Percentiles rank a stretch among this genome's conserved stretches.
Evolutionary conservation across 2,329 filamentous ascomycete species (phyloP).

Genomic region (Penicillium nordicum): DNA sequence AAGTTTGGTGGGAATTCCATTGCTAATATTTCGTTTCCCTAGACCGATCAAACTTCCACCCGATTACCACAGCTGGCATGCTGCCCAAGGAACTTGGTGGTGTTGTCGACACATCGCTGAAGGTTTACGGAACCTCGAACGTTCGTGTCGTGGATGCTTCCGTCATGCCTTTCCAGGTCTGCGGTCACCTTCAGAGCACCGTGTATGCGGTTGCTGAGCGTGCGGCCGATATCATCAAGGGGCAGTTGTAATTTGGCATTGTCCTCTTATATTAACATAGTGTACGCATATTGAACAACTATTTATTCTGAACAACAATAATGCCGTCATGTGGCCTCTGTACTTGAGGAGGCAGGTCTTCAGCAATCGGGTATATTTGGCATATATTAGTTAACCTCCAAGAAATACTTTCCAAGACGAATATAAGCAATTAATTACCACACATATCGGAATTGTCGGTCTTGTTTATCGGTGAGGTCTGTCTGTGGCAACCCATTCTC

Average conservation of each 20-base stretch:
- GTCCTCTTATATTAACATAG: too few relatives aligned
- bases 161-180: slow-evolving; percentile 29
- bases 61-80: slow-evolving; percentile 32
- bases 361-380: neutral
- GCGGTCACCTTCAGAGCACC: slow-evolving; percentile 26
- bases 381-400: neutral
- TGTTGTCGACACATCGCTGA: slow-evolving; percentile 32
- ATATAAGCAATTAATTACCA: neutral
- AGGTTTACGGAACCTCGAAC: slow-evolving; percentile 35
- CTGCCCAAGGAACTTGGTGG: slow-evolving; percentile 32
- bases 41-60: slow-evolving; percentile 31
- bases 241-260: neutral
- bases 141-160: slow-evolving; percentile 34
- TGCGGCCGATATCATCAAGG: slow-evolving; percentile 31
- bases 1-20: neutral
- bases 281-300: neutral
- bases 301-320: neutral
- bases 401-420: neutral
- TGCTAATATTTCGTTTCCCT: neutral
- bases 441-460: slow-evolving; percentile 13
- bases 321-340: too few relatives aligned
- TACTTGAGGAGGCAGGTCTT: neutral
- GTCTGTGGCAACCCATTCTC: slow-evolving; percentile 12
- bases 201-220: slow-evolving; percentile 33
- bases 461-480: slow-evolving; percentile 15